These are phyloP conservation scores for Colletotrichum camelliae DNA, from an alignment of 2,329 filamentous ascomycete species.

Conservation along the genomic window DNA sequence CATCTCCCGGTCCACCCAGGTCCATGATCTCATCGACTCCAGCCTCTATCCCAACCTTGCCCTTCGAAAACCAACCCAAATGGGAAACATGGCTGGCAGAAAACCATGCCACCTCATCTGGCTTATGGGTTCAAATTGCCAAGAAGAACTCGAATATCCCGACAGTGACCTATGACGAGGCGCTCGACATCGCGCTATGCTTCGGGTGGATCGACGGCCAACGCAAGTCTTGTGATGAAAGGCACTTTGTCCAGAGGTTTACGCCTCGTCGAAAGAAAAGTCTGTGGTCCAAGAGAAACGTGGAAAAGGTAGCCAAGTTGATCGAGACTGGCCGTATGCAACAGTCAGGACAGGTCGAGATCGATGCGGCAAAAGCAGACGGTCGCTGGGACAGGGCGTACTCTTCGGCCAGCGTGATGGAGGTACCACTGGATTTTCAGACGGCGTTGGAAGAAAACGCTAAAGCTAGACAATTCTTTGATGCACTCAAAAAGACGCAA, in stretches of 20 bases:
- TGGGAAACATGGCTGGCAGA: constrained; percentile 44
- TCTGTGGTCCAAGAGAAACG: constrained; percentile 66
- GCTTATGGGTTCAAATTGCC: constrained; percentile 53
- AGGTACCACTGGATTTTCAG: constrained; percentile 55
- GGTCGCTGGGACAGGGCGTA: constrained; percentile 66
- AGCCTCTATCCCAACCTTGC: constrained; percentile 22
- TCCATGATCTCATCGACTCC: background rate
- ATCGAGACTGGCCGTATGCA: constrained; percentile 52
- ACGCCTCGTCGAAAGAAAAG: constrained; percentile 61
- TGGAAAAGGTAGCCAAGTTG: constrained; percentile 53
- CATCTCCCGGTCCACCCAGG: background rate
- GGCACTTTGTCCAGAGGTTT: constrained; percentile 60
- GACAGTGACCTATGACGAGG: constrained; percentile 54
- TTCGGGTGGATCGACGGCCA: constrained; percentile 70
- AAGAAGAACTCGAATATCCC: constrained; percentile 50
- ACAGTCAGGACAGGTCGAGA: constrained; percentile 49
- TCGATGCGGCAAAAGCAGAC: constrained; percentile 61
- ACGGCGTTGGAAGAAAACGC: constrained; percentile 41
- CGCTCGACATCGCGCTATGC: constrained; percentile 62
- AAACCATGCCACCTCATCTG: constrained; percentile 36
- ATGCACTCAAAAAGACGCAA: constrained; percentile 47
- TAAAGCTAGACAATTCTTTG: constrained; percentile 43
- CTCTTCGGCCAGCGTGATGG: constrained; percentile 50
- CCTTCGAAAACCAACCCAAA: constrained; percentile 31
- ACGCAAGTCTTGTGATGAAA: constrained; percentile 45